phyloP scores from a whole-genome alignment of 257 asterid genomes.

The Jaltomata sinuosa region DNA sequence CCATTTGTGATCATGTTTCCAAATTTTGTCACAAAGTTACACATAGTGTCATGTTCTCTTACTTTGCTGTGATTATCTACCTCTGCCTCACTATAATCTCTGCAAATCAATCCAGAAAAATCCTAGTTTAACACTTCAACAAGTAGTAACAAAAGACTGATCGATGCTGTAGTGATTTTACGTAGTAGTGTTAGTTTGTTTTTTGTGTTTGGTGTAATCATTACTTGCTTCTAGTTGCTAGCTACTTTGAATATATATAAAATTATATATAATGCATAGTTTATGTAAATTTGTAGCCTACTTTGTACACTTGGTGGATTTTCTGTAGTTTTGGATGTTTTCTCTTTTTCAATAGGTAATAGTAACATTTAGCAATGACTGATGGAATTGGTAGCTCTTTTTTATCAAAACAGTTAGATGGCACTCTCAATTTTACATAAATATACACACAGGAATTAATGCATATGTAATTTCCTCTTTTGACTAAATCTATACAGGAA shows the following conservation, averaged over 20 bases:
- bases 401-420: too few relatives aligned
- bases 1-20: constrained; percentile 39
- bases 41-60: constrained; percentile 24
- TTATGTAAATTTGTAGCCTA: neutral
- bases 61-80: constrained; percentile 16
- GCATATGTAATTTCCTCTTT: too few relatives aligned
- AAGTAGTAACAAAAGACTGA: neutral
- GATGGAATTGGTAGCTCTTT: too few relatives aligned
- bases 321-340: too few relatives aligned
- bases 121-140: constrained; percentile 1
- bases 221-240: neutral
- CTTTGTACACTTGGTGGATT: neutral
- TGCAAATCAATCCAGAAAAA: constrained; percentile 35
- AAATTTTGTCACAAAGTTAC: constrained; percentile 37
- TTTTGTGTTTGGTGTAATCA: neutral
- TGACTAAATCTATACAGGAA: too few relatives aligned
- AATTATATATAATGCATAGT: neutral
- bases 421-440: too few relatives aligned
- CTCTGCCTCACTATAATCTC: constrained; percentile 35
- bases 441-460: too few relatives aligned
- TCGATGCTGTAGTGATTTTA: neutral
- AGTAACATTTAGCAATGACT: too few relatives aligned
- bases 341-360: too few relatives aligned
- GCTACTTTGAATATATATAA: neutral
- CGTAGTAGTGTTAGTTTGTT: neutral